These are phyloP conservation scores for Pseudogymnoascus sp. DNA, from an alignment of 2,329 filamentous ascomycete genomes.

Conservation along the genomic window DNA sequence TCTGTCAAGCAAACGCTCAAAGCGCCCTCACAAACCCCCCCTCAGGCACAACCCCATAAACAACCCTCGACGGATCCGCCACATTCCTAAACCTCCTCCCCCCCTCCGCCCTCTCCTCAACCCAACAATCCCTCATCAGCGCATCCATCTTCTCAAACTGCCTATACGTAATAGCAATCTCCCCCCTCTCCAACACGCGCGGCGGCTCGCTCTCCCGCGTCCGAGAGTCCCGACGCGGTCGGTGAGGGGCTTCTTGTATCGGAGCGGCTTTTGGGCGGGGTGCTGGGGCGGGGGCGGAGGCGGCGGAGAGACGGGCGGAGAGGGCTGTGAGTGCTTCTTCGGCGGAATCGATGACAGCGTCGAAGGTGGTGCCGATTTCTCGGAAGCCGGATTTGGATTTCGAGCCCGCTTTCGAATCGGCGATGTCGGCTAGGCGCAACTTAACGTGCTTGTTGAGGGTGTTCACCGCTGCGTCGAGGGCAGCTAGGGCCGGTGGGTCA, in stretches of 20 bases:
- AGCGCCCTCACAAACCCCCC: background rate
- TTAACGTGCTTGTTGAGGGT: background rate
- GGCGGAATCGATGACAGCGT: background rate
- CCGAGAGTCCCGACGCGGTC: background rate
- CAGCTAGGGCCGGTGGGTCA: background rate
- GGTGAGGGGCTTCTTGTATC: background rate
- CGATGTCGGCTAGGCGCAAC: background rate
- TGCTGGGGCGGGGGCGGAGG: background rate
- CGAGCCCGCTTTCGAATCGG: background rate
- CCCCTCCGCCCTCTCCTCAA: background rate
- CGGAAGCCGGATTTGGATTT: background rate
- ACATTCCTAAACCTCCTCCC: background rate
- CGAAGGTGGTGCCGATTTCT: background rate
- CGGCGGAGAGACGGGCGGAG: background rate
- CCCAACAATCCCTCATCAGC: background rate
- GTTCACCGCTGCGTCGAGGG: background rate
- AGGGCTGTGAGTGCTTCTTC: background rate
- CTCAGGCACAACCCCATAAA: background rate
- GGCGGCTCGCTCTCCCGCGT: background rate
- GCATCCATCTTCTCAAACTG: background rate
- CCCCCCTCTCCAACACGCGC: background rate
- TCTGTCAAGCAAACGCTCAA: background rate
- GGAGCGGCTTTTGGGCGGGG: background rate
- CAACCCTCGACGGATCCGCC: background rate
- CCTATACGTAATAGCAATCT: background rate